phyloP scores from a whole-genome alignment of 805 yeast genomes.

The Sungouiozyma intestinalis region DNA sequence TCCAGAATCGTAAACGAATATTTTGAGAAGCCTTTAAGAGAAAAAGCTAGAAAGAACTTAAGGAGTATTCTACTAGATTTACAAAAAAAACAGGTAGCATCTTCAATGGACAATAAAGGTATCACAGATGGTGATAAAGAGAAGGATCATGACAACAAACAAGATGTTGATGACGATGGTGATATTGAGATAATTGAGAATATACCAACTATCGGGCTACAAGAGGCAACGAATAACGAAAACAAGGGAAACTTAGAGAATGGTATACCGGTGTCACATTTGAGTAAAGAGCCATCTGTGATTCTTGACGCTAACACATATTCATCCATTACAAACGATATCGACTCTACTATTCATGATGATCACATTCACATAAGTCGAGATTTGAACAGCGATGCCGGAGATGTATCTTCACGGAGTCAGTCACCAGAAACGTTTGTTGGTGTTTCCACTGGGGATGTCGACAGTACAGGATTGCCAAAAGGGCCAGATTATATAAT shows the following conservation, averaged over 20 bases:
- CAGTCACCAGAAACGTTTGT: neutral
- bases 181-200: constrained; percentile 26
- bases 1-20: constrained; percentile 15
- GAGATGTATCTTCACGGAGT: neutral
- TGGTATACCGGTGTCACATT: neutral
- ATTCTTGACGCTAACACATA: neutral
- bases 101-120: constrained; percentile 4
- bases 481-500: too few species aligned
- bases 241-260: neutral
- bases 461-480: too few species aligned
- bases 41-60: constrained; percentile 18
- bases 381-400: neutral
- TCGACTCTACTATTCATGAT: neutral
- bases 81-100: constrained; percentile 13
- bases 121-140: constrained; percentile 5
- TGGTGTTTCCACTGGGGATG: too few species aligned
- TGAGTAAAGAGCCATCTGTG: neutral
- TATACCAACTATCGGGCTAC: constrained; percentile 2
- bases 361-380: neutral
- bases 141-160: constrained; percentile 6
- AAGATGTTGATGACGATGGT: constrained; percentile 14
- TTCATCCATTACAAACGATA: neutral
- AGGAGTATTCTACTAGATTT: constrained; percentile 16
- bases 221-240: constrained; percentile 1
- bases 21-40: constrained; percentile 21